Conservation (phyloP, 176 grass and related monocot species). For the Triticum turgidum region DNA sequence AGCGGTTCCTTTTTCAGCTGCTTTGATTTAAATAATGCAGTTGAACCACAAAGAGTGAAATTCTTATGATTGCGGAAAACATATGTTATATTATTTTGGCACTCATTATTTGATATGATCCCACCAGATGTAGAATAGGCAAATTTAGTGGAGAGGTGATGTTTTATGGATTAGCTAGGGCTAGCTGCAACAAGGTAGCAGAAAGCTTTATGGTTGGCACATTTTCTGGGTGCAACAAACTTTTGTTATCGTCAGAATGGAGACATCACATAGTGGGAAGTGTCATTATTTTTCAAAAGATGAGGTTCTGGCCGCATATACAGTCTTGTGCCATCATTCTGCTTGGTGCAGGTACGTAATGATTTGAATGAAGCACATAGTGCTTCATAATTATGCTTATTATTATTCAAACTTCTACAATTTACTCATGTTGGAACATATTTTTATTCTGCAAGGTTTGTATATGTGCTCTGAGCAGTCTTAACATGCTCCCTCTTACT, state of each 20-base stretch:
- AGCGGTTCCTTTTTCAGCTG: conserved; percentile 25
- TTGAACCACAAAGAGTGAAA: not conserved
- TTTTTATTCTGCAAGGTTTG: not conserved
- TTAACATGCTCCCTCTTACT: too few relatives aligned
- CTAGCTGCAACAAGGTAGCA: not conserved
- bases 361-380: conserved; percentile 14
- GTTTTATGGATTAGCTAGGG: conserved; percentile 11
- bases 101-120: conserved; percentile 33
- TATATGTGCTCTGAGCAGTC: not conserved
- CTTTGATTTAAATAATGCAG: not conserved
- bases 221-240: not conserved
- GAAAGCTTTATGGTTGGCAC: conserved; percentile 11
- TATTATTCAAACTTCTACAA: not conserved
- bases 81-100: conserved; percentile 3
- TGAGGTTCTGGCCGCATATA: conserved; percentile 20
- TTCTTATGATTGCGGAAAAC: not conserved
- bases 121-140: conserved; percentile 20
- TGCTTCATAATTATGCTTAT: not conserved
- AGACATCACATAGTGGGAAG: conserved; percentile 36
- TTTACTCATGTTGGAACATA: not conserved
- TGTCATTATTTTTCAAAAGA: not conserved
- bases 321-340: not conserved
- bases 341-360: conserved; percentile 4
- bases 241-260: conserved; percentile 18
- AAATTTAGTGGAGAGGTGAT: conserved; percentile 12